Base-by-base conservation (phyloP, 2,329 filamentous ascomycete species). In the Huntiella decipiens region DNA sequence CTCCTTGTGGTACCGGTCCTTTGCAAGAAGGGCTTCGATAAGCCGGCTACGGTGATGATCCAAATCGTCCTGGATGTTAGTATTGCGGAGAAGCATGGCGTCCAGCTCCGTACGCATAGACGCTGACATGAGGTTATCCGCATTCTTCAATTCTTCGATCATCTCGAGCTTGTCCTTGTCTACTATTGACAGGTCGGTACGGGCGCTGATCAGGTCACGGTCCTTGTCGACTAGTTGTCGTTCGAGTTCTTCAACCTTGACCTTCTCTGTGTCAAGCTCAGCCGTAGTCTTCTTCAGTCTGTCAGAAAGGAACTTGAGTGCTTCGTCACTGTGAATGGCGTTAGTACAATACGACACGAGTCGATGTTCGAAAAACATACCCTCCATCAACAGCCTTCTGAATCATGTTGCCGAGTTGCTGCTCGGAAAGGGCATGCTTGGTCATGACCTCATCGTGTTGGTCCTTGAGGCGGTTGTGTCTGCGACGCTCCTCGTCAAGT, bases 51-150 rank as follows among this genome's bases (percentile, higher is more conserved):
- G 72, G 54, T 73, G 67, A 50, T 68, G 64, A 45, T 77, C 71
- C 43, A 66, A 63, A 56, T 77, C 72, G 46, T 65, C 61, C 50
- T 61, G 63, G 43, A 69, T 58, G 46, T 63, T 58, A 47, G 65
- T 66, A 51, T 68, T 61, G 53, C 73, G 68, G 49, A 62, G 65
- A 51, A 73, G 67, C 51, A 73, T 62, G 22, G 65, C 62, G 44
- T 74, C 66, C 33, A 79, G 65, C 54, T 79, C 75, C 39, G 64
- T 64, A 51, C 69, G 66, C 47, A 79, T 65, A 12, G 74, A 77
- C 13, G 66, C 61, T 12, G 71, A 70, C 49, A 79, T 67, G 51
- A 76, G 63, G 51, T 68, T 65, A 56, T 79, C 73, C 5, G 73
- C 68, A 36, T 64, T 64, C 60, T 76, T 76, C 52, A 79, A 63